Base-by-base conservation (phyloP, 2,329 filamentous ascomycete genomes). In the Aspergillus sojae region DNA sequence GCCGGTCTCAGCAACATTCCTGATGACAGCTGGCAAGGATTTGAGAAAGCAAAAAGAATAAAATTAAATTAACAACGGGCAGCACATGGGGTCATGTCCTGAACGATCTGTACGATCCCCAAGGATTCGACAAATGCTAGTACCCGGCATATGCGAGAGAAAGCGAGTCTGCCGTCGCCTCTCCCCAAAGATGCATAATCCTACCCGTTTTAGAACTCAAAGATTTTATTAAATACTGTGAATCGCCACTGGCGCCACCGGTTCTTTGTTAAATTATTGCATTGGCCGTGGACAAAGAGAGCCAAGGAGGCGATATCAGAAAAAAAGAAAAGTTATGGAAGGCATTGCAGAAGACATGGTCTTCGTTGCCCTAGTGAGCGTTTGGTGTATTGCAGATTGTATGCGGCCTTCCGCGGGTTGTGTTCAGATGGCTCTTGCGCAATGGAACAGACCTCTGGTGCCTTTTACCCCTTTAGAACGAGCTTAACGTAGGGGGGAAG, bases 1-100 rank as follows among this genome's bases (percentile, higher is more conserved):
- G 53, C 52, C 60, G 52, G 57, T 55, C 61, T 48, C 61, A 61
- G 57, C 43, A 60, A 48, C 63, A 65, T 65, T 65, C 63, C 58
- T 61, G 32, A 57, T 62, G 55, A 60, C 61, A 58, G 60, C 11
- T 16, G 14, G 16, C 36, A 7, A 5, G 36, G 36, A 36, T 36
- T 36, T 36, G 34, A 16, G 60, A 57, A 9, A 9, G 28, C 2
- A 21, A n/a, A 21, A 56, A 21, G 34, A 14, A 19, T 19, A 55
- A 55, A 46, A 45, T 19, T 12, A 19, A 52, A 30, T 19, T 9
- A 30, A 52, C 30, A 54, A 54, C 28, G 19, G 52, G 30, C 30
- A 36, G 30, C 30, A 36, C 52, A 54, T 54, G 52, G 30, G 52
- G 5, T 28, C 21, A 7, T 48, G 23, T 53, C 30, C 11, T 28